Evolutionary conservation across 2,329 filamentous ascomycete species (phyloP), one percentile per base, ranked within the genome.

Genomic region (Penicillium hesseltinei): DNA sequence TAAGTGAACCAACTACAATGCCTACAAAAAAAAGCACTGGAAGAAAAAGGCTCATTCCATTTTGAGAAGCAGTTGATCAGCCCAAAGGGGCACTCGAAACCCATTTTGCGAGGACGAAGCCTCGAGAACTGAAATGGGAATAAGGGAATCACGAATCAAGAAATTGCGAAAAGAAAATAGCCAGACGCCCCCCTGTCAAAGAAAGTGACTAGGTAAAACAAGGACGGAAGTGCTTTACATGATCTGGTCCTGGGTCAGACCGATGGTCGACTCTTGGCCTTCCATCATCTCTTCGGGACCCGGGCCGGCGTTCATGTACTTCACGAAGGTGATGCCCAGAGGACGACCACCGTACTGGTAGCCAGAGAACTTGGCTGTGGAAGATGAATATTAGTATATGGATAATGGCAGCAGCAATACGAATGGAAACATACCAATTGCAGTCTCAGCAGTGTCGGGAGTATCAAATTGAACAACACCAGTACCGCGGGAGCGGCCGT

Each of bases 301-400:
- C 21, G 75, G 78, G 40, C 85, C 82, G 52, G 84, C 81, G 72
- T 88, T 93, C 64, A 90, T 81, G 77, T 97, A 97, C 77, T 94
- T 95, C 80, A 97, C 93, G 71, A 90, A 97, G 74, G 88, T 93
- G 70, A 99, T 82, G 57, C 92, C 92, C 59, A 99, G 87, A 68
- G 94, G 94, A 65, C 94, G 91, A 54, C 92, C 92, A 64, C 94
- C 94, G 70, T 99, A 99, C 74, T 96, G 91, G 73, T 99, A 99
- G 56, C 92, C 92, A 66, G 94, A 93, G 80, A 99, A 99, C 75
- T 99, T 99, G 70, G 91, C 85, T 86, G 65, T 44, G 50, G 11
- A 31, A 25, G 8, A 45, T 11, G 39, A 44, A 8, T 25, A 25
- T 61, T 44, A 67, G 63, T 73, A 75, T 27, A 2, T 10, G 67